Evolutionary conservation across 768 basidiomycete species (phyloP), one percentile per base, ranked within the genome.

Genomic region (Kwoniella bestiolae): DNA sequence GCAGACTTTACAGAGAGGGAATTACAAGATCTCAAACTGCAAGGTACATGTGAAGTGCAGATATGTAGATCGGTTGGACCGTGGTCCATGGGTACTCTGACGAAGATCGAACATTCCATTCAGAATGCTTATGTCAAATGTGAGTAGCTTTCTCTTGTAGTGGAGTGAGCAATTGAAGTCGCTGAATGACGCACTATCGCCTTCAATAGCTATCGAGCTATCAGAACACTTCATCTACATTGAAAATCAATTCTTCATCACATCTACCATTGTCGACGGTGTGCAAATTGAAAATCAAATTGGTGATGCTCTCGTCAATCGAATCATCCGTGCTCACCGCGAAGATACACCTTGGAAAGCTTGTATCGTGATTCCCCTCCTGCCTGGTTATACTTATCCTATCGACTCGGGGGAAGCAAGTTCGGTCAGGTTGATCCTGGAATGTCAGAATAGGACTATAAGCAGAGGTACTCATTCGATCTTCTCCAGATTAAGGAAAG

Each of bases 171-270:
- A n/a, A n/a, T n/a, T n/a, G n/a, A n/a, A n/a, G n/a, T n/a, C n/a
- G n/a, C n/a, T n/a, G n/a, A n/a, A n/a, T n/a, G n/a, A n/a, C n/a
- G n/a, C n/a, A n/a, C 41, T 57, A 1, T 61, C 23, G 55, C 16
- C 50, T 9, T 23, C 1, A 16, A 55, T 67, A 94, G 92, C 92
- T 9, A 96, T 96, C 59, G 89, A 94, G 75, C 83, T 91, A 75
- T 94, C 93, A 26, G 93, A 97, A 71, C 93, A 96, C 76, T 99
- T 98, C 77, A 91, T 99, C 34, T 99, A 99, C 82, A 96, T 99
- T 68, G 95, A 97, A 79, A 83, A 83, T 70, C 83, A 84, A 68
- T 84, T 83, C 81, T 84, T 84, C 78, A 82, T 83, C 72, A 82
- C 83, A 2, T 82, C 82, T 2, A 97, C 95, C 2, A 83, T 87